Percentiles rank a stretch among this genome's conserved stretches.
These are phyloP conservation scores for Rhytidiadelphus loreus DNA, from an alignment of 225 moss, liverwort and hornwort species.

Conservation along the genomic window DNA sequence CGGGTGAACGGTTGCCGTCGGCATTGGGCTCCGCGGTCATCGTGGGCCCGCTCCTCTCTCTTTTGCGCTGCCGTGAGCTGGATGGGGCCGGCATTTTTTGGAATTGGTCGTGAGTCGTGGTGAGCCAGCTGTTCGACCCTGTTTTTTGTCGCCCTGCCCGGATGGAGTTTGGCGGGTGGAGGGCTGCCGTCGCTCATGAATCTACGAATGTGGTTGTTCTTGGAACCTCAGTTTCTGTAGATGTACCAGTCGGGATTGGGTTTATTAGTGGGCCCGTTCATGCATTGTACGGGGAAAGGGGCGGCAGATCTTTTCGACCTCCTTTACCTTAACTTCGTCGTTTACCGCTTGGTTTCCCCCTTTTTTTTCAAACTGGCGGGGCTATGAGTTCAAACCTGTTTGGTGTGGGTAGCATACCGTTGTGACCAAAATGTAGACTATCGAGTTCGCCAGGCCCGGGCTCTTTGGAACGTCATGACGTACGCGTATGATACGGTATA, in stretches of 20 bases:
- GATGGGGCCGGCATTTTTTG: background rate
- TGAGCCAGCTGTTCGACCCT: background rate
- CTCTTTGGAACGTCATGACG: too few relatives aligned
- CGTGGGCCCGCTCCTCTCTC: background rate
- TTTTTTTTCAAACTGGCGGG: background rate
- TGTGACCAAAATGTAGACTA: background rate
- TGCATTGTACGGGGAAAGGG: background rate
- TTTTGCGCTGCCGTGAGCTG: background rate
- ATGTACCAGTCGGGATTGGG: rapidly evolving
- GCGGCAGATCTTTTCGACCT: background rate
- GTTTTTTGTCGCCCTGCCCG: background rate
- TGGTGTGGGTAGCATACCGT: background rate
- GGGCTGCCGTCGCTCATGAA: rapidly evolving
- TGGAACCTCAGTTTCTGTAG: rapidly evolving
- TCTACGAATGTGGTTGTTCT: background rate
- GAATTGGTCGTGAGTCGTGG: background rate
- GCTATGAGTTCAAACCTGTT: background rate
- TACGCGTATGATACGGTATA: background rate
- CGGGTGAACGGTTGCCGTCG: background rate
- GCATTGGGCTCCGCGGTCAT: rapidly evolving
- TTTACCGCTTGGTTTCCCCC: background rate
- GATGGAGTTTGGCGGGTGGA: background rate
- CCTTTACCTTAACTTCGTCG: background rate
- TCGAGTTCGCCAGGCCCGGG: too few relatives aligned
- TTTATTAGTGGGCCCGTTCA: background rate